A percentile compares a stretch with the other conserved stretches of the same genome.
Conservation (phyloP, 192 early-diverging fungal genomes). For the Jimgerdemannia flammicorona region DNA sequence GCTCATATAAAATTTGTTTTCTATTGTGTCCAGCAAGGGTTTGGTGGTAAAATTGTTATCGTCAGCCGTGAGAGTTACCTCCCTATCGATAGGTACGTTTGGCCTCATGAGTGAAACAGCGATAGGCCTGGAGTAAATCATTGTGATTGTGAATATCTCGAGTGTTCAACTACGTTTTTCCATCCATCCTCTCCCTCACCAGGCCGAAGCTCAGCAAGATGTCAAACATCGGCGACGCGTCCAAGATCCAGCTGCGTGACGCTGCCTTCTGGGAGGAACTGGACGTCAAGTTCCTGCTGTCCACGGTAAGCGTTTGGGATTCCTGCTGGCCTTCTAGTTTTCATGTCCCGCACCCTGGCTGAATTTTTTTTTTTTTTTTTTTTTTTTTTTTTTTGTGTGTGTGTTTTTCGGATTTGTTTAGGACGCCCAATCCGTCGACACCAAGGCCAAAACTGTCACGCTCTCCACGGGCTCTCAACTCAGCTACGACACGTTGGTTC, state of each 20-base stretch:
- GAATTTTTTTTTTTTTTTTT: no score
- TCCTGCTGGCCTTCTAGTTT: neutral
- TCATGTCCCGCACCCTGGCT: neutral
- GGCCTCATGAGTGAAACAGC: neutral
- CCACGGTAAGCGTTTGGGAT: slow-evolving; percentile 25
- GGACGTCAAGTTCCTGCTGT: slow-evolving; percentile 40
- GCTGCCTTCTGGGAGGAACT: slow-evolving; percentile 36
- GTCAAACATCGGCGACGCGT: slow-evolving; percentile 25
- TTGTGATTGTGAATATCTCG: neutral
- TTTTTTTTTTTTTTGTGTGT: neutral
- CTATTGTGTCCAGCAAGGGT: slow-evolving; percentile 31
- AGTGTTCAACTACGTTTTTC: neutral
- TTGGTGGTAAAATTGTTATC: slow-evolving; percentile 38
- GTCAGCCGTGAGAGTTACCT: slow-evolving; percentile 45
- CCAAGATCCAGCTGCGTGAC: slow-evolving; percentile 38
- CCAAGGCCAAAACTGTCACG: slow-evolving; percentile 35
- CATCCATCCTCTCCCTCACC: neutral
- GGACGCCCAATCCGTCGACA: slow-evolving; percentile 31
- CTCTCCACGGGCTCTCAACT: slow-evolving; percentile 26
- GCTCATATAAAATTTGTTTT: neutral
- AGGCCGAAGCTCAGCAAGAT: slow-evolving; percentile 55
- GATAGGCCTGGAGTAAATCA: neutral
- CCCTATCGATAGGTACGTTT: slow-evolving; percentile 45
- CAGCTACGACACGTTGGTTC: slow-evolving; percentile 40
- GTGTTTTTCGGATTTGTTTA: slow-evolving; percentile 6